Evolutionary conservation across 2,329 filamentous ascomycete genomes (phyloP).

Genomic region (Daldinia sp.): DNA sequence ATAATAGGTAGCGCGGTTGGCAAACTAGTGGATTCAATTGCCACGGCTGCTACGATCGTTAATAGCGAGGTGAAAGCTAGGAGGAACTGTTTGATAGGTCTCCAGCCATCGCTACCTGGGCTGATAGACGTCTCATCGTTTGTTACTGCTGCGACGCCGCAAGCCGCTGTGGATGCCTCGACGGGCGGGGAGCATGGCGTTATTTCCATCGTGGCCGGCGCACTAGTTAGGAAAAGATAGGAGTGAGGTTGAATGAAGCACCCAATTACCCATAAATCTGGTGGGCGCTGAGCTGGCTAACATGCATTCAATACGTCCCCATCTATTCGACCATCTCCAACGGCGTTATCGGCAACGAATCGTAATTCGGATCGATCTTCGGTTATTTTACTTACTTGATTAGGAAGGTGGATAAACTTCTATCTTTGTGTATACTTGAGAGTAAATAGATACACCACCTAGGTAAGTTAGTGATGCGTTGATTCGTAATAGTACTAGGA

Average conservation of each 20-base stretch:
- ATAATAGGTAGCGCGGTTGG: constrained; percentile 71
- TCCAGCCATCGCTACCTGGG: constrained; percentile 27
- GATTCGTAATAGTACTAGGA: neutral
- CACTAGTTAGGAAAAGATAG: neutral
- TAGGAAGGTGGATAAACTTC: constrained; percentile 1
- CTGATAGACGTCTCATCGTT: neutral
- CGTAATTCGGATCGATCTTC: neutral
- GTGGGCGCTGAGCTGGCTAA: neutral
- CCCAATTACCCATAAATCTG: neutral
- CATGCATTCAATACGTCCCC: neutral
- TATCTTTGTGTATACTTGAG: neutral
- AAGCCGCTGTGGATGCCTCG: neutral
- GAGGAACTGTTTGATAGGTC: constrained; percentile 55
- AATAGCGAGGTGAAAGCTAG: constrained; percentile 65
- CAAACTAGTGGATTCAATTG: constrained; percentile 74
- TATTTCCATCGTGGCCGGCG: constrained; percentile 1
- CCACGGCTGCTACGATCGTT: constrained; percentile 70
- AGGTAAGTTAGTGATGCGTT: neutral
- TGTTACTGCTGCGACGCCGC: neutral
- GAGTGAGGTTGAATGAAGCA: neutral
- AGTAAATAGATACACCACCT: neutral
- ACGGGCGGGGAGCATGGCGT: neutral
- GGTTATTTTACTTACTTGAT: neutral
- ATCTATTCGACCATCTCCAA: neutral
- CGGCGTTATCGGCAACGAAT: neutral